Evolutionary conservation across 2,329 filamentous ascomycete genomes (phyloP), one percentile per base, ranked within the genome.

Genomic region (Penicillium sp.): DNA sequence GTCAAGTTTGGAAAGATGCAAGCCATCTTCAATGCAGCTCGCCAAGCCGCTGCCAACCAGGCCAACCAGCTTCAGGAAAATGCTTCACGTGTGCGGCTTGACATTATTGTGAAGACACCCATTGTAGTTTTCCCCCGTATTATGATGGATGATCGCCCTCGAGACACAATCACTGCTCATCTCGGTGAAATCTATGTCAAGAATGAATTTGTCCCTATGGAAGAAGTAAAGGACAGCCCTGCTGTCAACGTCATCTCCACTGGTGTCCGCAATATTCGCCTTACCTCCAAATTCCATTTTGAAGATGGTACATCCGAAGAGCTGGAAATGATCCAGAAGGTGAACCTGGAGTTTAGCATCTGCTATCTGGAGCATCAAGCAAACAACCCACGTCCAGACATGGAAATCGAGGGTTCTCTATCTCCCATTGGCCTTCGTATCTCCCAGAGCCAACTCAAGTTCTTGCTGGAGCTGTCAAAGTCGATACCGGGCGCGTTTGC

Each of bases 1-100:
- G 89, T 99, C 67, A 98, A 98, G 63, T 99, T 99, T 67, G 93
- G 94, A 53, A 95, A 95, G 71, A 99, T 99, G 93, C 93, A 98
- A 69, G 91, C 93, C 21, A 86, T 98, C 46, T 98, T 95, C 75
- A 98, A 99, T 64, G 91, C 93, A 37, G 93, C 94, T 12, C 82
- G 94, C 31, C 88, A 95, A 69, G 94, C 91, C 34, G 93, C 94
- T 3, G 88, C 93, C 34, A 91, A 87, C 54, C 90, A 96, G 67
- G 94, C 93, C 9, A 95, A 81, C 51, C 90, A 96, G 63, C 81
- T 98, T 6, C 93, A 97, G 63, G 85, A 97, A 63, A 90, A 83
- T 63, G 87, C 87, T 0, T 88, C 84, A 62, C 88, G 88, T 56
- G 87, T 97, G 74, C 90, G 94, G 65, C 96, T 96, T 50, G 93